A percentile compares a stretch with the other conserved stretches of the same genome.
Evolutionary conservation across 1,284 basidiomycete species (phyloP).

Genomic region (Sphaerobolus stellatus): DNA sequence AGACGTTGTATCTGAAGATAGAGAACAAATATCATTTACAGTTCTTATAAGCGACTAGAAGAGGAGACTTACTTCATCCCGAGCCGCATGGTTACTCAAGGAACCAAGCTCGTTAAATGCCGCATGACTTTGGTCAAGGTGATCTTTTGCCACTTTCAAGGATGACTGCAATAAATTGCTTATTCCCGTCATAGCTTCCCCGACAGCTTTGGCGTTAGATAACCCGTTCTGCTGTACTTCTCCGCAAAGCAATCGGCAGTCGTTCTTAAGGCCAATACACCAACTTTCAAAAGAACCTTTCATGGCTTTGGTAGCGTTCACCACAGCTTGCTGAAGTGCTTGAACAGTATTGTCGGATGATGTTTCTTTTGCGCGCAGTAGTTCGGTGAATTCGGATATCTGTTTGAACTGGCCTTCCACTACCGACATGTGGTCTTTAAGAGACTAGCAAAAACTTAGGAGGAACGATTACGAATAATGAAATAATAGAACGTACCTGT

Average conservation of each 20-base stretch:
- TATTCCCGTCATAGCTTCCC: slow-evolving; percentile 52
- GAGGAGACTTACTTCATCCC: slow-evolving; percentile 45
- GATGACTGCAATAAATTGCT: slow-evolving; percentile 59
- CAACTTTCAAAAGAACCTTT: slow-evolving; percentile 53
- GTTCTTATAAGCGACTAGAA: not conserved
- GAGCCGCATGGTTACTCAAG: slow-evolving; percentile 50
- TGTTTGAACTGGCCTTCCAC: slow-evolving; percentile 62
- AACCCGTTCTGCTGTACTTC: slow-evolving; percentile 45
- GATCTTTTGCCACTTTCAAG: slow-evolving; percentile 56
- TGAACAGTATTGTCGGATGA: slow-evolving; percentile 54
- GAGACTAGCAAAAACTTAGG: slow-evolving; percentile 30
- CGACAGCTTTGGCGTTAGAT: slow-evolving; percentile 32
- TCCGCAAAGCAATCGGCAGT: slow-evolving; percentile 47
- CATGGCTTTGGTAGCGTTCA: slow-evolving; percentile 53
- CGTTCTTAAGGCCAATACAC: slow-evolving; percentile 50
- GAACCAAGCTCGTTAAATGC: slow-evolving; percentile 50
- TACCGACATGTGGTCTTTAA: slow-evolving; percentile 51
- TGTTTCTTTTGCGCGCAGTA: slow-evolving; percentile 56
- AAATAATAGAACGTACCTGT: slow-evolving; percentile 24
- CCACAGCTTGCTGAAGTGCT: slow-evolving; percentile 46
- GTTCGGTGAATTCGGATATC: slow-evolving; percentile 56
- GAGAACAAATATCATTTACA: slow-evolving; percentile 16
- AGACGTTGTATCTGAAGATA: slow-evolving; percentile 50
- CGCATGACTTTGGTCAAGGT: slow-evolving; percentile 56
- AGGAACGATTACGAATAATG: slow-evolving; percentile 12